Evolutionary conservation across 768 basidiomycete species (phyloP).

Genomic region (Roridomyces roridus): DNA sequence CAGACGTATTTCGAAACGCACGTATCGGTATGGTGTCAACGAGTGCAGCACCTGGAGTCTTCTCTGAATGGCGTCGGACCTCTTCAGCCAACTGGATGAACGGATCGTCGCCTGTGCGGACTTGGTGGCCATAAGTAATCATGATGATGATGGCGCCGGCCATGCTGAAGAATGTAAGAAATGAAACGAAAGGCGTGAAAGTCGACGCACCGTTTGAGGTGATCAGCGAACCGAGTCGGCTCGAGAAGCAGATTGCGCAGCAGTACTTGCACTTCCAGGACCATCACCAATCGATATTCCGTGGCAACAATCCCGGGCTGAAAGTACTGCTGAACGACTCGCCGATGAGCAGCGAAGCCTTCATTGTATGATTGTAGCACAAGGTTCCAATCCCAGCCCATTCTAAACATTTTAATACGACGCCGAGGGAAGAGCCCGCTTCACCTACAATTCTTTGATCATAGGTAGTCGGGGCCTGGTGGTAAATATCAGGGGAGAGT

Average conservation of each 20-base stretch:
- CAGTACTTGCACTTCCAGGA: slow-evolving; percentile 1
- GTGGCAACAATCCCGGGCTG: not conserved
- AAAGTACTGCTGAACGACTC: slow-evolving; percentile 10
- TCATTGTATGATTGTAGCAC: slow-evolving; percentile 9
- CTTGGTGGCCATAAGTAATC: slow-evolving; percentile 8
- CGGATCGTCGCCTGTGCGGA: slow-evolving; percentile 1
- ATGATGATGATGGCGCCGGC: slow-evolving; percentile 11
- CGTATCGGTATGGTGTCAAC: slow-evolving; percentile 4
- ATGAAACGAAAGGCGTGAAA: not conserved
- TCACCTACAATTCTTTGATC: slow-evolving; percentile 5
- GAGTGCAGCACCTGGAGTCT: slow-evolving; percentile 6
- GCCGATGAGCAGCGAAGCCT: not conserved
- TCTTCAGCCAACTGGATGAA: slow-evolving; percentile 4
- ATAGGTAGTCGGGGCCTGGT: slow-evolving; percentile 6
- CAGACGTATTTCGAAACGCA: not conserved
- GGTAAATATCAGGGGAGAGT: not conserved
- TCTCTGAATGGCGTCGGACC: not conserved
- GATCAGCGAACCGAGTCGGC: slow-evolving; percentile 4
- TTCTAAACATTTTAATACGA: not conserved
- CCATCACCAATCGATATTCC: slow-evolving; percentile 7
- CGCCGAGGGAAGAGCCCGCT: not conserved
- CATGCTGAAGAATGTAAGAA: not conserved
- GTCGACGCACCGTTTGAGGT: slow-evolving; percentile 4
- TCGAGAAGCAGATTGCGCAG: not conserved
- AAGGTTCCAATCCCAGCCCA: slow-evolving; percentile 9